phyloP scores from a whole-genome alignment of 371 early-diverging fungal species.

The Saksenaea vasiformis region DNA sequence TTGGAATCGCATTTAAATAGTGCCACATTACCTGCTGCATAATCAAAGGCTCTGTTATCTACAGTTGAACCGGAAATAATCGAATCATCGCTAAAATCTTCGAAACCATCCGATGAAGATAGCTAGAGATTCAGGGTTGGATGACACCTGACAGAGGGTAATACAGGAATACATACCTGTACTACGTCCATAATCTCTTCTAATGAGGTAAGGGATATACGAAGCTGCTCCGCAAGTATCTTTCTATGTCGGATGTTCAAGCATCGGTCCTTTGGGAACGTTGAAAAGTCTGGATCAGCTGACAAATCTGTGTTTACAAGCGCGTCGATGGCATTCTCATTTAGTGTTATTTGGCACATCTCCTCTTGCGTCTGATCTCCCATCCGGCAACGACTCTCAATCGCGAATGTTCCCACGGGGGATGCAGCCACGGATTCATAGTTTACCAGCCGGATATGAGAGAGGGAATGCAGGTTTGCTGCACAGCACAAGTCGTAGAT shows the following conservation, averaged over 20 bases:
- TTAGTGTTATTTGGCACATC: conserved; percentile 7
- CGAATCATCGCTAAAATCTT: not conserved
- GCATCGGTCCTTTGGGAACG: conserved; percentile 8
- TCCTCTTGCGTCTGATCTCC: not conserved
- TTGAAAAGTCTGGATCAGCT: conserved; percentile 5
- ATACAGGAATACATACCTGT: conserved; percentile 12
- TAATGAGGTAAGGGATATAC: conserved; percentile 10
- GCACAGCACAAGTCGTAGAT: conserved; percentile 22
- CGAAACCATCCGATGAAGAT: not conserved
- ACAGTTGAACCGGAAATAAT: not conserved
- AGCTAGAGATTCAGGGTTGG: not conserved
- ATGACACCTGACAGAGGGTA: not conserved
- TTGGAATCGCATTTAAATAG: not conserved
- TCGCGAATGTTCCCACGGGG: not conserved
- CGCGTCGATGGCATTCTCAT: conserved; percentile 23
- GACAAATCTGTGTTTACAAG: conserved; percentile 22
- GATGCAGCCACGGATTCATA: conserved; percentile 8
- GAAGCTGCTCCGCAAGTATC: conserved; percentile 14
- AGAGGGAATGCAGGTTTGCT: not conserved
- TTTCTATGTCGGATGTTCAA: conserved; percentile 23
- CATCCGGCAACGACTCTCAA: not conserved
- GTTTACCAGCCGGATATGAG: conserved; percentile 9
- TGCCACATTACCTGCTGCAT: not conserved
- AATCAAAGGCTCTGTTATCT: not conserved
- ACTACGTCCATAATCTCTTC: conserved; percentile 13